Base-by-base conservation (phyloP, 2,329 filamentous ascomycete genomes). In the Penicillium brevicompactum region DNA sequence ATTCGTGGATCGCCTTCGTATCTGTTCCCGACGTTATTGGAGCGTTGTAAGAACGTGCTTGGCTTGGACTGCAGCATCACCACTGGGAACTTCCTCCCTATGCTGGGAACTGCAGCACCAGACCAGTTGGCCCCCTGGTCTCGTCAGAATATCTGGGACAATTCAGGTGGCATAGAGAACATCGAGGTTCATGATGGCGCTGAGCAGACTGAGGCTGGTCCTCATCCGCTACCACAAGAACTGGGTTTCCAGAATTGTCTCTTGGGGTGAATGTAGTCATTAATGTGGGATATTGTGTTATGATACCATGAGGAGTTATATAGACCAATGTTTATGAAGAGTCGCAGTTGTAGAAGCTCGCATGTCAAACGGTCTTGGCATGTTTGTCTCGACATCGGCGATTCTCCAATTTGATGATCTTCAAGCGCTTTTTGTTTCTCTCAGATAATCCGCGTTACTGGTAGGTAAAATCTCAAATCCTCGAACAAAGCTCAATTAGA, bases 1-100 rank as follows among this genome's bases (percentile, higher is more conserved):
- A 75, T 74, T 43, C 70, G 72, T n/a, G 72, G 72, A 24, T 73
- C 72, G 18, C 68, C 70, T 14, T 74, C 72, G 0, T 72, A 74
- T 53, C 65, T 74, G 16, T 72, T 74, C 40, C 71, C 72, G 0
- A 38, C 63, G 3, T 57, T 74, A 1, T 44, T 74, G 4, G 67
- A 72, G 22, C 70, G 68, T 18, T 71, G 67, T 45, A 69, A 69
- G 30, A 61, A 53, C 9, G 61, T 72, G 4, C 51, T 74, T 1
- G 67, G 67, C n/a, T 58, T 74, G 10, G 69, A 72, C 18, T 67
- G 63, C 38, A 63, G 68, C 5, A 58, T 72, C 10, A 67, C 65
- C 5, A 64, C 66, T 24, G 60, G 69, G 14, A 67, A 68, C 31
- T 70, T 67, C 22, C 59, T 70, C 14, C 66, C 63, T 32, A 58